Conservation (phyloP, 306 rosid genomes). For the Elaeagnus macrophylla region DNA sequence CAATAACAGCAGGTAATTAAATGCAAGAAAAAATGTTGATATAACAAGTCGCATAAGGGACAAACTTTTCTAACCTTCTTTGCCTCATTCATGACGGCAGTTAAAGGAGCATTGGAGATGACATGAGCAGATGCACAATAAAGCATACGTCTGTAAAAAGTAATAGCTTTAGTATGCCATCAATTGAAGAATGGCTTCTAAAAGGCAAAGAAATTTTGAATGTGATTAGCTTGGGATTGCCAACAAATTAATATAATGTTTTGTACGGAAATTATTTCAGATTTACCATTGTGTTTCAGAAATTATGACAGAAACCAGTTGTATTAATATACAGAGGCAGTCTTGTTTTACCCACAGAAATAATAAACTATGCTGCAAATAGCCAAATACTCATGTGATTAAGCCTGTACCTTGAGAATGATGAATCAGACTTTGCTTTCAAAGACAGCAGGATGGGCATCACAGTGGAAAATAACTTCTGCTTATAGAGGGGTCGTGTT, state of each 20-base stretch:
- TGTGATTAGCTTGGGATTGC: background rate
- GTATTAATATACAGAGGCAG: too few species aligned
- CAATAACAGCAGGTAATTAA: constrained; percentile 15
- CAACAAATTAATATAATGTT: too few species aligned
- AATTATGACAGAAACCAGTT: too few species aligned
- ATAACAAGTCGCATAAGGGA: background rate
- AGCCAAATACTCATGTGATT: too few species aligned
- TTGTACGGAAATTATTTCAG: too few species aligned
- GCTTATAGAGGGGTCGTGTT: constrained; percentile 79
- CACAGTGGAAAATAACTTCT: constrained; percentile 73
- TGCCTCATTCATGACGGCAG: constrained; percentile 61
- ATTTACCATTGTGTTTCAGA: too few species aligned
- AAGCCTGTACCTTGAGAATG: constrained; percentile 51
- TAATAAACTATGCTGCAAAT: too few species aligned
- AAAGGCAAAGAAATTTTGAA: constrained; percentile 9
- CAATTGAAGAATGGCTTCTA: constrained; percentile 4
- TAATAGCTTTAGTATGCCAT: constrained; percentile 16
- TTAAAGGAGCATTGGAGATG: constrained; percentile 59
- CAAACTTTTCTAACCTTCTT: constrained; percentile 52
- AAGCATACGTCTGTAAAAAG: constrained; percentile 51
- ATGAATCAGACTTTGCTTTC: constrained; percentile 44
- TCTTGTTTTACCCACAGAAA: too few species aligned
- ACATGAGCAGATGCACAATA: constrained; percentile 61
- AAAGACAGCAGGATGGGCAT: constrained; percentile 69
- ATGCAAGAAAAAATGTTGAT: background rate